phyloP scores from a whole-genome alignment of 2,329 filamentous ascomycete genomes.

The Cadophora sp. region DNA sequence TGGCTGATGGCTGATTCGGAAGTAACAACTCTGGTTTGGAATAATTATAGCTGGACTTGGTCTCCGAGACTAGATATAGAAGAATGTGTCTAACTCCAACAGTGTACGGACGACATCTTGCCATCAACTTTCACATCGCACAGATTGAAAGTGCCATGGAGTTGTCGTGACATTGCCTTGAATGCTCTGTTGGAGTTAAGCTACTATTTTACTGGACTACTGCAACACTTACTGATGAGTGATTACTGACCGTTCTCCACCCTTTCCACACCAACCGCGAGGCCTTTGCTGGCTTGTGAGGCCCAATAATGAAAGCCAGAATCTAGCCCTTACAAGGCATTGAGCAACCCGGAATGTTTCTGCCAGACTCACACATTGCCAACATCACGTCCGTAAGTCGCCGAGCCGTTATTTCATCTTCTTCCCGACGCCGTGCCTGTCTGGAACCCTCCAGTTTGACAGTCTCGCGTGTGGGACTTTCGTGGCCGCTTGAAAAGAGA shows the following conservation, averaged over 20 bases:
- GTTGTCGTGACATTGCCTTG: too few relatives aligned
- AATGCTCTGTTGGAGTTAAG: too few relatives aligned
- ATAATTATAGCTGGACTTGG: background rate
- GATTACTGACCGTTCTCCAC: background rate
- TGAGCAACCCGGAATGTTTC: conserved; percentile 1
- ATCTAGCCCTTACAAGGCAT: conserved; percentile 7
- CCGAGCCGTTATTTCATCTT: conserved; percentile 1
- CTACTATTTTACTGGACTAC: background rate
- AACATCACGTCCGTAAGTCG: background rate
- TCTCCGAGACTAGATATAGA: too few relatives aligned
- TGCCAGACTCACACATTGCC: conserved; percentile 1
- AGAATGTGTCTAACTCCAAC: too few relatives aligned
- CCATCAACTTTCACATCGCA: too few relatives aligned
- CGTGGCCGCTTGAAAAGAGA: background rate
- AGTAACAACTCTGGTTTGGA: background rate
- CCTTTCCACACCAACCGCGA: background rate
- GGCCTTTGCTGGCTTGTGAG: background rate
- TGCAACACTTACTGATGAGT: background rate
- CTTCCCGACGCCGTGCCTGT: background rate
- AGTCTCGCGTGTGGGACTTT: background rate
- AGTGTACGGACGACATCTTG: too few relatives aligned
- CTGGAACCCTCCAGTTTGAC: background rate
- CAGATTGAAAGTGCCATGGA: too few relatives aligned
- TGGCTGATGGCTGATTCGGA: background rate
- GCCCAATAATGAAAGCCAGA: background rate